A percentile compares a stretch with the other conserved stretches of the same genome.
Conservation (phyloP, 2,329 filamentous ascomycete genomes). For the Botrytis galanthina region DNA sequence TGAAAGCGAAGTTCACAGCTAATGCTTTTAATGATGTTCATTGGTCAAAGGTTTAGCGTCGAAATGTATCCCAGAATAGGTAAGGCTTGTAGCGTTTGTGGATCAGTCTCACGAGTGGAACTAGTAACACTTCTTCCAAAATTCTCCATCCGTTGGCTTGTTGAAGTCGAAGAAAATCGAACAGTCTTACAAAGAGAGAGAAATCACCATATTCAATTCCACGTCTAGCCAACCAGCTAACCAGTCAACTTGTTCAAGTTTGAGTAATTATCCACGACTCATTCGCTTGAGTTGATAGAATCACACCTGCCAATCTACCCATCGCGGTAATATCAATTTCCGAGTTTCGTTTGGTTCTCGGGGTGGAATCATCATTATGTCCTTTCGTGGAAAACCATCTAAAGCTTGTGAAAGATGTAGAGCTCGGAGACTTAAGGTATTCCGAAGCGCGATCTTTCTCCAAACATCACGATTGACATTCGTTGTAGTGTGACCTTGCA, state of each 20-base stretch:
- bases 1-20: not conserved
- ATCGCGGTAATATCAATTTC: not conserved
- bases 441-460: not conserved
- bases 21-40: not conserved
- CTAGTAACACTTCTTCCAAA: not conserved
- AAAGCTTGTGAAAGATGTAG: conserved; percentile 29
- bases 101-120: not conserved
- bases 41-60: not conserved
- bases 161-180: not conserved
- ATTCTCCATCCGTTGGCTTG: not conserved
- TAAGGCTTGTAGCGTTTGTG: not conserved
- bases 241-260: not conserved
- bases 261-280: not conserved
- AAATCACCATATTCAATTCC: not conserved
- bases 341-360: not conserved
- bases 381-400: conserved; percentile 23
- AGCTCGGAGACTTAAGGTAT: conserved; percentile 25
- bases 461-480: not conserved
- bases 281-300: not conserved
- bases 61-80: conserved; percentile 6
- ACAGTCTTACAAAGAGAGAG: not conserved
- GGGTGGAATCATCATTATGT: not conserved
- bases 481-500: conserved; percentile 27
- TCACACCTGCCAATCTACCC: not conserved
- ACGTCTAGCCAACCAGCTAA: not conserved